Percentiles rank a stretch among this genome's conserved stretches.
These are phyloP conservation scores for Kernera saxatilis DNA, from an alignment of 345 rosid genomes.

Conservation along the genomic window DNA sequence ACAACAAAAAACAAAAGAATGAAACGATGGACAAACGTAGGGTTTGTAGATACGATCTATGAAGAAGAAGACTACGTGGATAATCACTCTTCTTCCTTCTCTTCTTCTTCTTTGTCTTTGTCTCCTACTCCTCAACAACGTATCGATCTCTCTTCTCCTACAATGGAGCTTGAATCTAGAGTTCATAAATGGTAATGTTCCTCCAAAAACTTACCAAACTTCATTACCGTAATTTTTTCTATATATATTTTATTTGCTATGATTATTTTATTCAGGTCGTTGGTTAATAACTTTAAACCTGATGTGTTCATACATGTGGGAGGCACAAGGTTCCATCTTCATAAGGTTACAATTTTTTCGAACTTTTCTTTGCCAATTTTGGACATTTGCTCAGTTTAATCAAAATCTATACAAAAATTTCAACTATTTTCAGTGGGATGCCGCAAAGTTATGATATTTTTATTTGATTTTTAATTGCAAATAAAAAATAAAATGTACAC, in stretches of 20 bases:
- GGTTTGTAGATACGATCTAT: conserved; percentile 72
- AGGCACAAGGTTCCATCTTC: conserved; percentile 63
- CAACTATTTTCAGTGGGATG: not conserved
- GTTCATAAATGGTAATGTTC: conserved; percentile 50
- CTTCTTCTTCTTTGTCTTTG: conserved; percentile 29
- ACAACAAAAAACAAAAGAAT: conserved; percentile 8
- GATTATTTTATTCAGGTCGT: conserved; percentile 40
- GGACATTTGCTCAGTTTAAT: conserved; percentile 4
- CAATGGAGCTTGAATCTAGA: conserved; percentile 45
- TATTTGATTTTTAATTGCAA: not conserved
- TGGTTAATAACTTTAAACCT: conserved; percentile 40
- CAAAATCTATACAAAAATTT: not conserved
- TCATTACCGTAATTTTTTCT: not conserved
- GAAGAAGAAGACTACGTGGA: conserved; percentile 62
- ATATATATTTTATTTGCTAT: not conserved
- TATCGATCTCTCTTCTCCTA: conserved; percentile 25
- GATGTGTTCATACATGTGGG: conserved; percentile 58
- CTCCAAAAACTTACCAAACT: not conserved
- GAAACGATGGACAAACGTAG: conserved; percentile 54
- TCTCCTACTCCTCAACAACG: conserved; percentile 27
- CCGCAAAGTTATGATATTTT: not conserved
- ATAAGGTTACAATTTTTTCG: conserved; percentile 48
- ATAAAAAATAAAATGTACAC: not conserved
- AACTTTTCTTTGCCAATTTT: not conserved
- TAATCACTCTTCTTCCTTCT: conserved; percentile 31